Percentiles rank a stretch among this genome's conserved stretches.
phyloP scores from a whole-genome alignment of 2,329 filamentous ascomycete genomes.

The Emmonsia crescens region DNA sequence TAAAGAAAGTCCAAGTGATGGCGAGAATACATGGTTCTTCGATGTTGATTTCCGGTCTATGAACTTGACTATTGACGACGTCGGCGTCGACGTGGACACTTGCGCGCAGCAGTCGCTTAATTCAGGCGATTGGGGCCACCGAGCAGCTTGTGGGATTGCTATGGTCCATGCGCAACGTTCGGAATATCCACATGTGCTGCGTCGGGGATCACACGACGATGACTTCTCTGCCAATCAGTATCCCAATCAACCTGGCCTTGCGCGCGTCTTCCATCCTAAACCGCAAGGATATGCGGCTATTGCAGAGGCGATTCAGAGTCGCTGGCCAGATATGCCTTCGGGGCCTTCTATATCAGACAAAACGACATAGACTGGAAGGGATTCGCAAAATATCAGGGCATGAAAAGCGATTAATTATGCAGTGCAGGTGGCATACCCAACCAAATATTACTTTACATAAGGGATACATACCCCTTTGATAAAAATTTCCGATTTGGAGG shows the following conservation, averaged over 20 bases:
- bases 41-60: conserved; percentile 12
- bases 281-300: conserved; percentile 18
- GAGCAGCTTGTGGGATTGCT: conserved; percentile 9
- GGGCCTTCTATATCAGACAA: background rate
- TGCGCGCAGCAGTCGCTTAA: conserved; percentile 2
- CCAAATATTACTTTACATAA: background rate
- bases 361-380: background rate
- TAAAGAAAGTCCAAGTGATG: conserved; percentile 1
- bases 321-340: conserved; percentile 5
- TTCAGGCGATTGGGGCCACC: conserved; percentile 8
- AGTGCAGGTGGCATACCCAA: background rate
- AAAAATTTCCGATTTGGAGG: background rate
- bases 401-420: no score
- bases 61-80: background rate
- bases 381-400: background rate
- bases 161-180: background rate
- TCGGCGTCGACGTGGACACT: conserved; percentile 3
- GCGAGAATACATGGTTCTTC: conserved; percentile 21
- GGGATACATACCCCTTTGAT: background rate
- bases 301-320: conserved; percentile 11
- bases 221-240: background rate
- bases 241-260: conserved; percentile 8
- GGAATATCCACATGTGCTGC: conserved; percentile 5
- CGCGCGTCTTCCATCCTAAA: conserved; percentile 19
- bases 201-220: background rate